phyloP scores from a whole-genome alignment of 345 rosid genomes.

The Ricinus communis region DNA sequence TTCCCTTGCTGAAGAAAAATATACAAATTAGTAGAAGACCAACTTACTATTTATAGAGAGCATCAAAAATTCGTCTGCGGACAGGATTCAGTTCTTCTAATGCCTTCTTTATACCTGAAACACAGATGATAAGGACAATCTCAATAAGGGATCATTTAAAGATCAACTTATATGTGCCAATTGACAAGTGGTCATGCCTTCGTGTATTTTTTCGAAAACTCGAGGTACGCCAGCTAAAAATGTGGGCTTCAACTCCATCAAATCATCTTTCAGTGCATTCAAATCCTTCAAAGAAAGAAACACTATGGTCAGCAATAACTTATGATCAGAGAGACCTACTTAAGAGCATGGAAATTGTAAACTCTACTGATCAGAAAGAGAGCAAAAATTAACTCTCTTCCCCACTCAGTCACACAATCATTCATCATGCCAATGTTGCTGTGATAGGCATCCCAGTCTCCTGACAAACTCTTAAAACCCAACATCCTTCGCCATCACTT shows the following conservation, averaged over 20 bases:
- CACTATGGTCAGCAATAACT: not conserved
- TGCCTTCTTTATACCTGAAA: conserved; percentile 58
- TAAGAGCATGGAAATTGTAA: not conserved
- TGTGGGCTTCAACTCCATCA: conserved; percentile 86
- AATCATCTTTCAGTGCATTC: conserved; percentile 75
- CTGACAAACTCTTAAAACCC: too few relatives aligned
- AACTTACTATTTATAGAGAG: conserved; percentile 74
- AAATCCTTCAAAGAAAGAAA: conserved; percentile 52
- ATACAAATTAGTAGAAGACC: conserved; percentile 3
- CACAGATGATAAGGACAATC: conserved; percentile 8
- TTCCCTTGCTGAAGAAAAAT: not conserved
- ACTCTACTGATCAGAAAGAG: not conserved
- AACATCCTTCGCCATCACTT: too few relatives aligned
- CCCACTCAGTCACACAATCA: too few relatives aligned
- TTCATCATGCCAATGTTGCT: too few relatives aligned
- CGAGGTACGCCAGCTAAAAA: conserved; percentile 93
- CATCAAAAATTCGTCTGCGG: conserved; percentile 56
- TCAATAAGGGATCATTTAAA: conserved; percentile 2
- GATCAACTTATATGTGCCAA: not conserved
- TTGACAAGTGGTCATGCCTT: conserved; percentile 43
- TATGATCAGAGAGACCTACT: not conserved
- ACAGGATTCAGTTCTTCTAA: conserved; percentile 73
- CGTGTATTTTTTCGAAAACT: conserved; percentile 84
- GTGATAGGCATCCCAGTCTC: too few relatives aligned
- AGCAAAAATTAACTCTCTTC: too few relatives aligned